Percentiles rank a stretch among this genome's conserved stretches.
Conservation (phyloP, 495 filamentous ascomycete genomes). For the Cudoniella acicularis region DNA sequence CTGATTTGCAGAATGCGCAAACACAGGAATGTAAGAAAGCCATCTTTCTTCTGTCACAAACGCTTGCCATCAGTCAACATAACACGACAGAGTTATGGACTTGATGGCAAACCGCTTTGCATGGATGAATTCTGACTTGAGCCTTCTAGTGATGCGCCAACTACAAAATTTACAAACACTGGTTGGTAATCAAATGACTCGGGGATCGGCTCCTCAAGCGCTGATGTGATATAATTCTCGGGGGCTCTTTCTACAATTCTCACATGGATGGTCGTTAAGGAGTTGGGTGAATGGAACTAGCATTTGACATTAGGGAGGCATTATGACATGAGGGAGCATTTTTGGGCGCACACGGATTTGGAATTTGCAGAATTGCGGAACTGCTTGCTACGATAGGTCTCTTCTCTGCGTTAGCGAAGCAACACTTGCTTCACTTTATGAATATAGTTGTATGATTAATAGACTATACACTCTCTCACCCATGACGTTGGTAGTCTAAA, state of each 20-base stretch:
- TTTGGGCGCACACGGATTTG: not conserved
- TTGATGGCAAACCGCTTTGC: not conserved
- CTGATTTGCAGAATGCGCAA: constrained; percentile 22
- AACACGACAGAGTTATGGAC: not conserved
- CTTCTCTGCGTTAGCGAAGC: not conserved
- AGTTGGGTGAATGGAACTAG: not conserved
- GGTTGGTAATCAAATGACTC: not conserved
- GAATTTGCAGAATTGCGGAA: not conserved
- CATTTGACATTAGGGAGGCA: not conserved
- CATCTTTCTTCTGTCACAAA: constrained; percentile 23
- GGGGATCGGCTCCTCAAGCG: not conserved
- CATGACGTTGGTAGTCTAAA: not conserved
- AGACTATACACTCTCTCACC: not conserved
- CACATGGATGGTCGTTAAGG: not conserved
- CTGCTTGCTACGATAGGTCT: not conserved
- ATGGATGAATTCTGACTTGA: not conserved
- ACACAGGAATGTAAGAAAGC: constrained; percentile 29
- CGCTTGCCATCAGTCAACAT: not conserved
- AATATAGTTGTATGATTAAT: constrained; percentile 1
- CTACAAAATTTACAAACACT: not conserved
- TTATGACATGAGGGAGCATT: not conserved
- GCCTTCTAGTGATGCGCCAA: not conserved
- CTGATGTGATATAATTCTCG: constrained; percentile 8
- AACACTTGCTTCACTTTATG: not conserved
- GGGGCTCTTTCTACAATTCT: not conserved